Conservation (phyloP, 768 basidiomycete genomes). For the Auriscalpium vulgare region DNA sequence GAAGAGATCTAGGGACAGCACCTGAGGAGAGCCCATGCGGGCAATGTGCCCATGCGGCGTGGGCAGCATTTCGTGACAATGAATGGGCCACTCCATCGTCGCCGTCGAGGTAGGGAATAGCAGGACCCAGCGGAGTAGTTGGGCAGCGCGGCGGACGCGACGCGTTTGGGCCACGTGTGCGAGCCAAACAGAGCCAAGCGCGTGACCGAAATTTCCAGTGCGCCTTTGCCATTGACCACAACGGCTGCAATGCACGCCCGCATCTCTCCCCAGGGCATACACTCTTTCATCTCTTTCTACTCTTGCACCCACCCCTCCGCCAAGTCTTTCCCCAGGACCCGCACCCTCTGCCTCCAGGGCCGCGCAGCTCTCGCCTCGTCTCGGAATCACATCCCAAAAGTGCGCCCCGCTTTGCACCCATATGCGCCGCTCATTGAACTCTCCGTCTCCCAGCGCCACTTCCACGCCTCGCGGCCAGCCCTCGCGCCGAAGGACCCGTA, state of each 20-base stretch:
- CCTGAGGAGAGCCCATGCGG: too few relatives aligned
- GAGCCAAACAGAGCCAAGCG: not conserved
- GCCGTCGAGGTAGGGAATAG: too few relatives aligned
- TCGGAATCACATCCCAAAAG: constrained; percentile 10
- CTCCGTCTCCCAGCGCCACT: constrained; percentile 44
- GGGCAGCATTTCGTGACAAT: too few relatives aligned
- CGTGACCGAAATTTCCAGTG: not conserved
- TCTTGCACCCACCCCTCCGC: constrained; percentile 37
- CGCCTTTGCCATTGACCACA: not conserved
- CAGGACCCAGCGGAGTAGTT: too few relatives aligned
- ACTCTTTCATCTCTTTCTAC: constrained; percentile 36
- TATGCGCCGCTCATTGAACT: constrained; percentile 2
- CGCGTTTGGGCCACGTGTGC: not conserved
- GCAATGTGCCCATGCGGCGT: too few relatives aligned
- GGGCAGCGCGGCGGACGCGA: not conserved
- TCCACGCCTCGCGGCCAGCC: constrained; percentile 59
- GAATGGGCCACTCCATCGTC: too few relatives aligned
- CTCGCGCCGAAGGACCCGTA: constrained; percentile 78
- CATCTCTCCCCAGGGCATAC: constrained; percentile 23
- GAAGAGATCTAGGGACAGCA: too few relatives aligned
- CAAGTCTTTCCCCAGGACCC: constrained; percentile 1
- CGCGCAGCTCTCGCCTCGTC: not conserved
- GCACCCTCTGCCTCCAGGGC: constrained; percentile 1
- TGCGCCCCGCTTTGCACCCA: not conserved
- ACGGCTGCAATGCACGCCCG: constrained; percentile 41